These are phyloP conservation scores for Penicillium bialowiezense DNA, from an alignment of 495 filamentous ascomycete genomes.

Conservation along the genomic window DNA sequence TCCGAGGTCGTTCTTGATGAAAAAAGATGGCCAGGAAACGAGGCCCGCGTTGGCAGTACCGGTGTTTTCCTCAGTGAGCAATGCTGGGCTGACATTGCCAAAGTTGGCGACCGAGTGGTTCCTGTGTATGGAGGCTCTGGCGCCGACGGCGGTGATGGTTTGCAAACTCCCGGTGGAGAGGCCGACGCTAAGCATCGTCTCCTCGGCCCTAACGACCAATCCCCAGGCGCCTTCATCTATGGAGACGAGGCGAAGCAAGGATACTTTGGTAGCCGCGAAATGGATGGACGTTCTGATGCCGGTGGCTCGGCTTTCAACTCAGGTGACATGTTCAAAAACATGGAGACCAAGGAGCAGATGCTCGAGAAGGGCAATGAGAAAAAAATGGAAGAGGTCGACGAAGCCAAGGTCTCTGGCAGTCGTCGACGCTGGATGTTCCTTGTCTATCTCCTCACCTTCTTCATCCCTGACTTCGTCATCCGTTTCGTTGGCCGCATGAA, in stretches of 20 bases:
- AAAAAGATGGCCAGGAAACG: constrained; percentile 85
- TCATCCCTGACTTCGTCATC: constrained; percentile 81
- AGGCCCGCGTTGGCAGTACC: constrained; percentile 85
- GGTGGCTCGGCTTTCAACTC: constrained; percentile 82
- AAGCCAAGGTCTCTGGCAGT: constrained; percentile 69
- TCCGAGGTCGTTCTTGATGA: constrained; percentile 85
- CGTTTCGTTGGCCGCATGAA: constrained; percentile 77
- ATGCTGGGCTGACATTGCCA: constrained; percentile 88
- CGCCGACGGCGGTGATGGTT: constrained; percentile 46
- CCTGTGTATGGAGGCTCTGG: constrained; percentile 51
- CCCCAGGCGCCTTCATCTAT: constrained; percentile 62
- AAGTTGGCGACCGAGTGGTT: constrained; percentile 63
- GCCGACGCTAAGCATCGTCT: constrained; percentile 70
- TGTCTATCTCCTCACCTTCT: constrained; percentile 85
- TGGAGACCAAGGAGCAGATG: constrained; percentile 90
- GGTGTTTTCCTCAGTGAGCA: constrained; percentile 94
- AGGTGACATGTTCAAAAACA: constrained; percentile 96
- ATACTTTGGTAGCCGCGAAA: constrained; percentile 80
- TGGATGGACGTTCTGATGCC: constrained; percentile 86
- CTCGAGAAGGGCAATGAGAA: constrained; percentile 92
- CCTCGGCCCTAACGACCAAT: constrained; percentile 54
- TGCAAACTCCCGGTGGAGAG: constrained; percentile 45
- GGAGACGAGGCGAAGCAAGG: constrained; percentile 67
- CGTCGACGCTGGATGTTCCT: constrained; percentile 90
- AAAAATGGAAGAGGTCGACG: constrained; percentile 86